A percentile compares a stretch with the other conserved stretches of the same genome.
Evolutionary conservation across 2,329 filamentous ascomycete genomes (phyloP).

Genomic region (Sporothrix luriei): DNA sequence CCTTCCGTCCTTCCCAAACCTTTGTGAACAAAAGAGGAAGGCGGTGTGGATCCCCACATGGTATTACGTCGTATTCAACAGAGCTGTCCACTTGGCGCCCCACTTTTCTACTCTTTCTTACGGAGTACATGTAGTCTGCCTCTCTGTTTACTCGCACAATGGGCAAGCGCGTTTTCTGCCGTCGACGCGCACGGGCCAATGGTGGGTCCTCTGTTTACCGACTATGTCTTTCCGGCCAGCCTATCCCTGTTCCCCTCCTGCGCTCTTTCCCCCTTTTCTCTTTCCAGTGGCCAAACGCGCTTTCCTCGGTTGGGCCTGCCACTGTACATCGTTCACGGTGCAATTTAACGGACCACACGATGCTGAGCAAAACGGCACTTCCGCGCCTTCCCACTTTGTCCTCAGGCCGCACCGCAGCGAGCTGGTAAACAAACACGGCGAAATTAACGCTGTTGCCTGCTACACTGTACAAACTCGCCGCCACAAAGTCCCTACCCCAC

Average conservation of each 20-base stretch:
- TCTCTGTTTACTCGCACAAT: conserved; percentile 31
- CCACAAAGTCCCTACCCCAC: conserved; percentile 18
- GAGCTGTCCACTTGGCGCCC: neutral
- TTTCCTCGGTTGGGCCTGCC: conserved; percentile 14
- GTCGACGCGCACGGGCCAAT: conserved; percentile 34
- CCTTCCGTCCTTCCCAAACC: neutral
- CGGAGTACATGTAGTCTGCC: no score
- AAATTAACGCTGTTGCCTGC: neutral
- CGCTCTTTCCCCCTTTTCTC: conserved; percentile 18
- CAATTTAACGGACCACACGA: neutral
- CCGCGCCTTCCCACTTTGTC: conserved; percentile 19
- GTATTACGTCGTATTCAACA: neutral
- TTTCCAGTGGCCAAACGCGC: conserved; percentile 26
- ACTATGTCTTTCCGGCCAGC: conserved; percentile 21
- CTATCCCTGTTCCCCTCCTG: conserved; percentile 25
- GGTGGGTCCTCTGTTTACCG: conserved; percentile 20
- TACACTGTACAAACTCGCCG: neutral
- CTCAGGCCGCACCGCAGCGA: neutral
- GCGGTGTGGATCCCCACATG: conserved; percentile 13
- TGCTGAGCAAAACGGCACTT: conserved; percentile 1
- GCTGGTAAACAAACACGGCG: conserved; percentile 21
- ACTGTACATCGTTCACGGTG: neutral
- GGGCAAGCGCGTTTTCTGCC: conserved; percentile 33
- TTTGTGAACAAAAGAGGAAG: conserved; percentile 18
- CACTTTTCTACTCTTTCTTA: no score